These are phyloP conservation scores for Claviceps cyperi DNA, from an alignment of 2,329 filamentous ascomycete species.

Conservation along the genomic window DNA sequence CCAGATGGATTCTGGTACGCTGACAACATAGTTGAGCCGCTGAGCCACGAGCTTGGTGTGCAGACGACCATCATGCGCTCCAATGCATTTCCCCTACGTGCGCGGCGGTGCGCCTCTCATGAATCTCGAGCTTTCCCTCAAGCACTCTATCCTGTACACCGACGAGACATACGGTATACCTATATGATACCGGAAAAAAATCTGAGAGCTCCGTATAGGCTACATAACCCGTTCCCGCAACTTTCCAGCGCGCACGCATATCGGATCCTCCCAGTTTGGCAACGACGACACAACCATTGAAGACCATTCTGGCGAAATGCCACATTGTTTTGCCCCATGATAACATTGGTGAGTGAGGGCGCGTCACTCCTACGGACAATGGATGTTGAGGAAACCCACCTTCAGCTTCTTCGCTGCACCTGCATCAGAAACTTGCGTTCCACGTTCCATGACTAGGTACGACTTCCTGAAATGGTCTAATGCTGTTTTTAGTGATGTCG, in stretches of 20 bases:
- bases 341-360: constrained; percentile 21
- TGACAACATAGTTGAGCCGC: constrained; percentile 27
- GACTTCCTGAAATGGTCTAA: constrained; percentile 13
- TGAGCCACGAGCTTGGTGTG: constrained; percentile 16
- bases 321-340: constrained; percentile 12
- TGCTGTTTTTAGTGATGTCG: constrained; percentile 9
- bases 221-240: constrained; percentile 8
- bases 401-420: constrained; percentile 17
- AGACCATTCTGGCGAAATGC: constrained; percentile 17
- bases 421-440: constrained; percentile 12
- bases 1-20: constrained; percentile 5
- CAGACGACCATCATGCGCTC: too few species aligned
- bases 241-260: neutral
- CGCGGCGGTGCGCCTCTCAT: too few species aligned
- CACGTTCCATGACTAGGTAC: constrained; percentile 6
- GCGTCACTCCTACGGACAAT: constrained; percentile 13
- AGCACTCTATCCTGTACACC: too few species aligned
- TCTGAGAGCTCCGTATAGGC: too few species aligned
- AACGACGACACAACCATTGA: constrained; percentile 15
- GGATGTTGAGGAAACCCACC: constrained; percentile 15
- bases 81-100: too few species aligned
- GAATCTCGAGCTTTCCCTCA: too few species aligned
- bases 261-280: neutral
- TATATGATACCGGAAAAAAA: too few species aligned
- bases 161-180: too few species aligned